Evolutionary conservation across 1,139 yeast species (phyloP).

Genomic region (Kodamaea fungicola): DNA sequence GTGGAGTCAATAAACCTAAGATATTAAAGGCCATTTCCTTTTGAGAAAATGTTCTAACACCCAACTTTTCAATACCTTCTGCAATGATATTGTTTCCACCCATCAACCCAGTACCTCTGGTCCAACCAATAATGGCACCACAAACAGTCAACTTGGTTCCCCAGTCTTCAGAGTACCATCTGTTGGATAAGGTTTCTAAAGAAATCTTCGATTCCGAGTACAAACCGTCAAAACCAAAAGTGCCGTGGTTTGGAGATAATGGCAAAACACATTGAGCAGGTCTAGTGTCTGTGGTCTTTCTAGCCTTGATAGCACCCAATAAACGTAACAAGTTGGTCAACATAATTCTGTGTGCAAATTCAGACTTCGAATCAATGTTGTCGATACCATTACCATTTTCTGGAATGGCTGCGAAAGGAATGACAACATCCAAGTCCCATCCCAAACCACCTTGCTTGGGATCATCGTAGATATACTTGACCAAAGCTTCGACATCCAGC

Average conservation of each 20-base stretch:
- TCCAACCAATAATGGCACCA: slow-evolving; percentile 99
- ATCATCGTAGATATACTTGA: slow-evolving; percentile 81
- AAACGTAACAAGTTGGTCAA: slow-evolving; percentile 90
- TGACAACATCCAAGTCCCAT: slow-evolving; percentile 94
- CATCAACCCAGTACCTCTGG: slow-evolving; percentile 99
- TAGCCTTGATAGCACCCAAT: slow-evolving; percentile 83
- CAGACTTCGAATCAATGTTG: slow-evolving; percentile 89
- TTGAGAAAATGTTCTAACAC: slow-evolving; percentile 97
- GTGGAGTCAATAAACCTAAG: slow-evolving; percentile 88
- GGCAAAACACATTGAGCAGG: slow-evolving; percentile 98
- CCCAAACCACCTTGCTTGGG: slow-evolving; percentile 87
- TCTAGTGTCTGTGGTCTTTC: slow-evolving; percentile 87
- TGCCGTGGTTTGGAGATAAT: slow-evolving; percentile 97
- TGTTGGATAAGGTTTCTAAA: slow-evolving; percentile 92
- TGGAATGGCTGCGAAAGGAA: slow-evolving; percentile 98
- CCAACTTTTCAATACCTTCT: slow-evolving; percentile 92
- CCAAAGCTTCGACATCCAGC: slow-evolving; percentile 84
- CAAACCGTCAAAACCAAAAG: slow-evolving; percentile 96
- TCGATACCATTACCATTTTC: slow-evolving; percentile 97
- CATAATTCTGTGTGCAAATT: slow-evolving; percentile 98
- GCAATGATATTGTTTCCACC: slow-evolving; percentile 95
- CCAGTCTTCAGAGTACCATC: slow-evolving; percentile 99
- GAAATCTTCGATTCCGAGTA: slow-evolving; percentile 96
- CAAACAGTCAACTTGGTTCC: slow-evolving; percentile 88
- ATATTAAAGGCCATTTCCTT: slow-evolving; percentile 99